Evolutionary conservation across 139 green algal species (phyloP).

Genomic region (Ettlia oleoabundans): DNA sequence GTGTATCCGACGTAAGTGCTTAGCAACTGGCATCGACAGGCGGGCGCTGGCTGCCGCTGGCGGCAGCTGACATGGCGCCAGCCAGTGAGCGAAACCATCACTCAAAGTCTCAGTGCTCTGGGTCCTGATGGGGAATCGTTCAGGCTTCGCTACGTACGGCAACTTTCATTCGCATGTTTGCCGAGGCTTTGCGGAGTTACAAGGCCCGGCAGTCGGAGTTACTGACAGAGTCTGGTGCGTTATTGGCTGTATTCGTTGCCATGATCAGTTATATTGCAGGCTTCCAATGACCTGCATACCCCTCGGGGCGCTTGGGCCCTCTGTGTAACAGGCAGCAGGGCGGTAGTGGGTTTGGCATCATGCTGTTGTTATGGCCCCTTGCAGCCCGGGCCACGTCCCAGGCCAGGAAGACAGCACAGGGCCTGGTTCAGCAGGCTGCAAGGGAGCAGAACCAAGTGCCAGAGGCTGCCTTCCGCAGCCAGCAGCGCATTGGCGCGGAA

Average conservation of each 20-base stretch:
- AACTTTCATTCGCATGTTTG: neutral
- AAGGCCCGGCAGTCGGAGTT: constrained; percentile 10
- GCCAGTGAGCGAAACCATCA: too few relatives aligned
- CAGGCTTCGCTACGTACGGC: neutral
- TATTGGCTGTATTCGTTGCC: neutral
- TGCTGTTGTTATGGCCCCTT: too few relatives aligned
- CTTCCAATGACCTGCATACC: neutral
- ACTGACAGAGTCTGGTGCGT: neutral
- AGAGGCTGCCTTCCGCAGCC: neutral
- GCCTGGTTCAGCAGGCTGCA: neutral
- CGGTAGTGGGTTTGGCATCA: too few relatives aligned
- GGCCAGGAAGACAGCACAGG: neutral
- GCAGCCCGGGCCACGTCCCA: neutral
- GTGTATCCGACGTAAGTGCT: too few relatives aligned
- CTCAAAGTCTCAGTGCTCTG: too few relatives aligned
- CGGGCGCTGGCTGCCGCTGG: too few relatives aligned
- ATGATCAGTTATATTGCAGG: neutral
- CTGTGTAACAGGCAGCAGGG: too few relatives aligned
- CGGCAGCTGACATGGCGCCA: too few relatives aligned
- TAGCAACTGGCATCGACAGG: too few relatives aligned
- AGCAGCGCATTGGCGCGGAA: constrained; percentile 5
- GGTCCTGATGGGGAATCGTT: too few relatives aligned
- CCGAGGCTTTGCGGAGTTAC: neutral
- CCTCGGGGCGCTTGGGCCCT: neutral
- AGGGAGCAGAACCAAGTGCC: neutral